Evolutionary conservation across 805 yeast genomes (phyloP).

Genomic region (Myxozyma monticola): DNA sequence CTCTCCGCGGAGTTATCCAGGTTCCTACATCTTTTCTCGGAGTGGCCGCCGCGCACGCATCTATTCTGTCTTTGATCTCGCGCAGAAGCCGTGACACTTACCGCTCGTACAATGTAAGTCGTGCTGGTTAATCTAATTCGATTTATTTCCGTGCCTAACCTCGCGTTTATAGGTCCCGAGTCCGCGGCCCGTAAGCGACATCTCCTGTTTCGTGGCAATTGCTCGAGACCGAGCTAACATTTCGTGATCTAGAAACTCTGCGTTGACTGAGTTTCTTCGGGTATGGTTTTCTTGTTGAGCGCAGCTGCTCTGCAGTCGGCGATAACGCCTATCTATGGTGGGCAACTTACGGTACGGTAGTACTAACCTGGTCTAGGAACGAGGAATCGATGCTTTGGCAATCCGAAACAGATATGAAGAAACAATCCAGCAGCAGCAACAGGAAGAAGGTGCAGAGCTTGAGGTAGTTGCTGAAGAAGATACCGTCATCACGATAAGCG

Average conservation of each 20-base stretch:
- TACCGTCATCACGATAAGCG: slow-evolving; percentile 12
- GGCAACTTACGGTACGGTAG: neutral
- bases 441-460: neutral
- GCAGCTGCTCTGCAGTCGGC: neutral
- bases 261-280: slow-evolving; percentile 31
- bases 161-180: slow-evolving; percentile 1
- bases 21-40: too few relatives aligned
- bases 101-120: too few relatives aligned
- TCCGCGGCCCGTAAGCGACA: slow-evolving; percentile 26
- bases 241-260: slow-evolving; percentile 23
- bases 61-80: too few relatives aligned
- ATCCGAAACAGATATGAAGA: slow-evolving; percentile 25
- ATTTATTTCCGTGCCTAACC: too few relatives aligned
- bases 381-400: slow-evolving; percentile 29
- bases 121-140: too few relatives aligned
- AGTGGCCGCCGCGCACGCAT: too few relatives aligned
- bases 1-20: too few relatives aligned
- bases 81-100: too few relatives aligned
- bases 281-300: slow-evolving; percentile 6
- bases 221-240: neutral
- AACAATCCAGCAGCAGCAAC: slow-evolving; percentile 2
- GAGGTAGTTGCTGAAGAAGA: slow-evolving; percentile 13
- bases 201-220: neutral
- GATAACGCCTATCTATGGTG: neutral
- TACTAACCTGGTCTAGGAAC: slow-evolving; percentile 15